phyloP scores from a whole-genome alignment of 1,139 yeast species.

The Protomyces inouyei region DNA sequence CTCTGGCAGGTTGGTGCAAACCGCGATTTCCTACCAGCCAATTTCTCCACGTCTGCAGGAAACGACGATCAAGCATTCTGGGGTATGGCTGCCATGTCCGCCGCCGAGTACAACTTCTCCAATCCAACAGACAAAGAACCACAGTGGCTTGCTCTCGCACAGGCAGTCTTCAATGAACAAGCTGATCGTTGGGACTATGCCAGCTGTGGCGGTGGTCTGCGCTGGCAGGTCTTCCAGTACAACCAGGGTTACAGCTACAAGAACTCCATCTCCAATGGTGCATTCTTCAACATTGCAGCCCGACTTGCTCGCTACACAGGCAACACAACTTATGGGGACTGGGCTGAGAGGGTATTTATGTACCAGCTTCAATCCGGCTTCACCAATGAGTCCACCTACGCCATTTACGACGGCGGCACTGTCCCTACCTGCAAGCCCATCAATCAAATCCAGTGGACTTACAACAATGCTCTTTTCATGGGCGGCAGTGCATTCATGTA shows the following conservation, averaged over 20 bases:
- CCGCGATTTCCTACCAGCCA: constrained; percentile 66
- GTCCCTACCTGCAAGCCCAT: constrained; percentile 55
- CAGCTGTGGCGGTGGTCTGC: constrained; percentile 67
- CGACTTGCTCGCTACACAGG: constrained; percentile 68
- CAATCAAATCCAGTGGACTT: constrained; percentile 62
- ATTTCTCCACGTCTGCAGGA: constrained; percentile 75
- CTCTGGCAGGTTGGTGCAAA: constrained; percentile 62
- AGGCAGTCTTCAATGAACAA: constrained; percentile 74
- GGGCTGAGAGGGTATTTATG: constrained; percentile 63
- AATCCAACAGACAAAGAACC: constrained; percentile 53
- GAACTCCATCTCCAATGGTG: constrained; percentile 73
- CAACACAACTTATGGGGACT: constrained; percentile 57
- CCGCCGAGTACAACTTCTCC: constrained; percentile 73
- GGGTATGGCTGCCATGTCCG: constrained; percentile 79
- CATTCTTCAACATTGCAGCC: constrained; percentile 71
- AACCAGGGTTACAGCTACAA: constrained; percentile 74
- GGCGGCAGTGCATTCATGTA: constrained; percentile 70
- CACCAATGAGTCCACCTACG: constrained; percentile 39
- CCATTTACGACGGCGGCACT: constrained; percentile 70
- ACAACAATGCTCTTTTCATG: constrained; percentile 69
- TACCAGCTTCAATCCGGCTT: constrained; percentile 60
- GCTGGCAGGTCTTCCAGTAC: constrained; percentile 83
- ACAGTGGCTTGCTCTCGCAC: constrained; percentile 65
- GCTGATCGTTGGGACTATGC: constrained; percentile 64
- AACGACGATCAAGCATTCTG: constrained; percentile 92